Base-by-base conservation (phyloP, 331 rosid species). In the Malus hybrid region DNA sequence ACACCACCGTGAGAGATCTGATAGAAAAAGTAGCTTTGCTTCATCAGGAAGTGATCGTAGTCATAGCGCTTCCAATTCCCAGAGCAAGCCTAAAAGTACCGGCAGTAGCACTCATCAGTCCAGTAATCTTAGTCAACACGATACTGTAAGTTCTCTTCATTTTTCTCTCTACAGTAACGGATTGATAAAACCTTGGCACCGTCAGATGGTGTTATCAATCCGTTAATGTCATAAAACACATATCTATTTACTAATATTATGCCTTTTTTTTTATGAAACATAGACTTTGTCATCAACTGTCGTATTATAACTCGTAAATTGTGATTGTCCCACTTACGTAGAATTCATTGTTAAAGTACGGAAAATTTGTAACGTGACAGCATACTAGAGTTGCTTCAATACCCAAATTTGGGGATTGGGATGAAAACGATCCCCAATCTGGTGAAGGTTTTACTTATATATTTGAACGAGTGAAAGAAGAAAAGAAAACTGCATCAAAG, bases 321-420 rank as follows among this genome's bases (percentile, higher is more conserved):
- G 56, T 50, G n/a, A 50, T 16, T 1, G n/a, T 50, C 56, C 7
- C n/a, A 6, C n/a, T 50, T 6, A 50, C 1, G 1, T 16, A 16
- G 56, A 50, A 50, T 50, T 50, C 56, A 16, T 50, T 50, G n/a
- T 9, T 50, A 6, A 50, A 16, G 56, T 20, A 19, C 10, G 20
- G 6, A 16, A 11, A 20, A 64, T 62, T 3, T 46, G 53, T 55
- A 34, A 16, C 7, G 68, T 13, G 50, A 71, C 82, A 84, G 89
- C 84, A 72, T n/a, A 80, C 81, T 8, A 63, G 74, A 68, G 74
- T 70, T 53, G 36, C 84, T 6, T 70, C 86, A 42, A 70, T 86
- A 67, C 95, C 96, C 6, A 84, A 92, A 85, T 92, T 92, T 50
- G 93, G 96, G 48, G 77, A 57, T 39, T 89, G 96, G 97, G 90